phyloP scores from a whole-genome alignment of 805 yeast species.

The Lipomyces starkeyi region DNA sequence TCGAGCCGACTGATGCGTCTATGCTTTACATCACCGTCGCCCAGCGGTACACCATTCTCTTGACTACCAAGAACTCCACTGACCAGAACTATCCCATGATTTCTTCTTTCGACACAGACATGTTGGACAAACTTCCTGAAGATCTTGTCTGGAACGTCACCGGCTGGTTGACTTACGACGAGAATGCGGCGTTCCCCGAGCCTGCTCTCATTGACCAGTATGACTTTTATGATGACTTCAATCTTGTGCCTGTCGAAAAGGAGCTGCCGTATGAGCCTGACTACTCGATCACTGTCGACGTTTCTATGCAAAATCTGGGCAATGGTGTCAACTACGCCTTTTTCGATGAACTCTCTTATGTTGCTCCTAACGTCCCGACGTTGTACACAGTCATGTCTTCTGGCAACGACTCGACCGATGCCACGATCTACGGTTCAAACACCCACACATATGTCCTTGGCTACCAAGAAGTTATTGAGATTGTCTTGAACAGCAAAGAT shows the following conservation, averaged over 20 bases:
- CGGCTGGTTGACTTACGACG: conserved; percentile 67
- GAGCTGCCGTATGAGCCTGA: conserved; percentile 66
- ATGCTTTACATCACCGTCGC: conserved; percentile 84
- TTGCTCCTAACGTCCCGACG: conserved; percentile 84
- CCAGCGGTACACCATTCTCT: conserved; percentile 84
- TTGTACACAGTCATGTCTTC: conserved; percentile 72
- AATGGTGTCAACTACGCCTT: conserved; percentile 96
- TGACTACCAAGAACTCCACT: conserved; percentile 71
- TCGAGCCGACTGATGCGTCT: conserved; percentile 72
- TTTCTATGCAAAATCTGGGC: conserved; percentile 80
- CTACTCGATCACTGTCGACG: conserved; percentile 73
- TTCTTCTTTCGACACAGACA: conserved; percentile 77
- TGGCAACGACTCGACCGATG: conserved; percentile 55
- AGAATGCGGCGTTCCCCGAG: conserved; percentile 53
- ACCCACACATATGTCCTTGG: conserved; percentile 76
- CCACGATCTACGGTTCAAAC: conserved; percentile 78
- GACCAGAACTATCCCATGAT: conserved; percentile 77
- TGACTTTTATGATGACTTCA: conserved; percentile 75
- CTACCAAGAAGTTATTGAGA: conserved; percentile 71
- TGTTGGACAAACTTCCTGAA: conserved; percentile 78
- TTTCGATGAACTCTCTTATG: conserved; percentile 84
- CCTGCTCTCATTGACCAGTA: conserved; percentile 49
- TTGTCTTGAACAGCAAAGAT: conserved; percentile 83
- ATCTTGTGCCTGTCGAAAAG: conserved; percentile 66
- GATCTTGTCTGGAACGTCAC: conserved; percentile 75